Conservation (phyloP, 148 eudicot species). For the Camellia granthamiana region DNA sequence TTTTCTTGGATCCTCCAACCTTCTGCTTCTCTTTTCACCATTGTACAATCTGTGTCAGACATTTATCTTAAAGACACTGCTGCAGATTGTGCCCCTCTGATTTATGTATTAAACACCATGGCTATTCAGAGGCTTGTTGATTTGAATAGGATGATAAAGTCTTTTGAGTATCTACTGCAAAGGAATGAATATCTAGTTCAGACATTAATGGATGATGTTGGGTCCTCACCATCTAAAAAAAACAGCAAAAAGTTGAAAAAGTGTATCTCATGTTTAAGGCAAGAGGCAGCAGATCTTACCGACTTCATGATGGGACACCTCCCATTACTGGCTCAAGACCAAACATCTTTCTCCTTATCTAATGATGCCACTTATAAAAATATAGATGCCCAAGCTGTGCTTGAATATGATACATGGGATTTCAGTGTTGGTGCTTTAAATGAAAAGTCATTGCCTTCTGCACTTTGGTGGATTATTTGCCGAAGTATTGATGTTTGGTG, state of each 20-base stretch:
- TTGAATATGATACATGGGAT: slow-evolving; percentile 43
- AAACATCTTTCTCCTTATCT: slow-evolving; percentile 17
- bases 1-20: slow-evolving; percentile 69
- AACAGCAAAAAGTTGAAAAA: slow-evolving; percentile 37
- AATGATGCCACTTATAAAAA: slow-evolving; percentile 19
- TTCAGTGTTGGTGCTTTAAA: slow-evolving; percentile 53
- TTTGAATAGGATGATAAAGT: slow-evolving; percentile 64
- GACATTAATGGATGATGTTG: slow-evolving; percentile 33
- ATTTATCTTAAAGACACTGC: slow-evolving; percentile 34
- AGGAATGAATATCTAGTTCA: slow-evolving; percentile 31
- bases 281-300: slow-evolving; percentile 75
- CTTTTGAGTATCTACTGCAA: slow-evolving; percentile 51
- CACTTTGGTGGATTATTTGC: slow-evolving; percentile 81
- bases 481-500: slow-evolving; percentile 77
- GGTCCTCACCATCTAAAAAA: slow-evolving; percentile 25
- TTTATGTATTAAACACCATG: slow-evolving; percentile 67
- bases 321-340: slow-evolving; percentile 29
- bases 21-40: slow-evolving; percentile 56
- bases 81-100: slow-evolving; percentile 43
- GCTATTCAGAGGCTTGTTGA: slow-evolving; percentile 86
- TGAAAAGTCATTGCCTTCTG: slow-evolving; percentile 55
- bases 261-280: slow-evolving; percentile 38
- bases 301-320: slow-evolving; percentile 49
- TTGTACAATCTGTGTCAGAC: slow-evolving; percentile 39
- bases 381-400: slow-evolving; percentile 12